Base-by-base conservation (phyloP, 176 grass and related monocot genomes). In the Typha latifolia region DNA sequence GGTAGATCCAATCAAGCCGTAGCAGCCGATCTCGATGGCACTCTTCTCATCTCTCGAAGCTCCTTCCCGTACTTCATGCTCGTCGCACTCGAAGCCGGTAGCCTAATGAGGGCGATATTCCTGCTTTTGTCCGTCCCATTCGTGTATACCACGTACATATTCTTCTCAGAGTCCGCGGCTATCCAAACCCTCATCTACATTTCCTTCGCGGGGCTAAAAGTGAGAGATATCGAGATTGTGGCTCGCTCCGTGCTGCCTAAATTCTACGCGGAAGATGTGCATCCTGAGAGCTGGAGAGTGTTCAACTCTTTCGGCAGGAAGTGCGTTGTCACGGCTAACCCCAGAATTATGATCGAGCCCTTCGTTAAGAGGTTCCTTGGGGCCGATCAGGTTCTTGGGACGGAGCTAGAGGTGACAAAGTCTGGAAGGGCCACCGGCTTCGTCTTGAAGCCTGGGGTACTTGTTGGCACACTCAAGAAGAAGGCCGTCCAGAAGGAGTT, bases 61-160 rank as follows among this genome's bases (percentile, higher is more conserved):
- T 88, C 93, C 13, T 92, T 97, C 77, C 93, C 93, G 0, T 97
- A 92, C 83, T 97, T 88, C 80, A 75, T 97, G 66, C 88, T 97
- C 6, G 88, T 97, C 14, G 93, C 93, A 3, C 86, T 97, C 5
- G 93, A 97, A 77, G 93, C 93, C 37, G 93, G 93, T 57, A 86
- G 93, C 80, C 74, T 97, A 19, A 72, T 92, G 55, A 79, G 93
- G 19, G 93, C 88, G 12, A 56, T 82, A 14, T n/a, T 78, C 53
- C 93, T 97, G 32, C 69, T 97, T 27, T 64, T 87, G 14, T 92
- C 88, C 19, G 78, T 97, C 49, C 93, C 93, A 2, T 72, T 92
- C 75, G 83, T 97, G 12, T 86, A 82, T 84, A 67, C 49, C 62
- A 86, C 82, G 55, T 89, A 89, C 81, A 78, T 93, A 66, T 92